phyloP scores from a whole-genome alignment of 768 basidiomycete genomes.

The Rhodotorula kratochvilovae region DNA sequence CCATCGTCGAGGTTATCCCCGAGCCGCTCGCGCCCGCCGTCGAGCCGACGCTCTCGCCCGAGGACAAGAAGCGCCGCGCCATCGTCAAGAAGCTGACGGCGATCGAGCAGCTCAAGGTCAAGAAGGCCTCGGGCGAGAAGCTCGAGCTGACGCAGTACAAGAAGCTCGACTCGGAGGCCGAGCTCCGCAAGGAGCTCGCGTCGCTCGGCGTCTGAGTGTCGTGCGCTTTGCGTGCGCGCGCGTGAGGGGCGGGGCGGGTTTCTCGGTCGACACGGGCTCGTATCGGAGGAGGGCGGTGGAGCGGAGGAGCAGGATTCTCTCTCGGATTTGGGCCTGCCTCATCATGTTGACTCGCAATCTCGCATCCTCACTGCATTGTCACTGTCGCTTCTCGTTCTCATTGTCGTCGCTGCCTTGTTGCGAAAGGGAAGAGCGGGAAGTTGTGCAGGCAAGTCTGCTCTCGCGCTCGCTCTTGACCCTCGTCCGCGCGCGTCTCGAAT shows the following conservation, averaged over 20 bases:
- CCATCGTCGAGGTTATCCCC: neutral
- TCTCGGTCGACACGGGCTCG: neutral
- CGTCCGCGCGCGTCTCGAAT: too few species aligned
- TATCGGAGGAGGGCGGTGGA: neutral
- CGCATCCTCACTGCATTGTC: neutral
- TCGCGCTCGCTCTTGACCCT: too few species aligned
- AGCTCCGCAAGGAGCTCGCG: constrained; percentile 34
- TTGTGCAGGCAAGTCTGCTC: too few species aligned
- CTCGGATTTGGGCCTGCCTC: neutral
- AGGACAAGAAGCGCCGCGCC: constrained; percentile 89
- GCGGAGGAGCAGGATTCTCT: neutral
- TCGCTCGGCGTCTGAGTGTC: constrained; percentile 16
- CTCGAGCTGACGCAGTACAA: constrained; percentile 91
- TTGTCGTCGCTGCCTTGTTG: too few species aligned
- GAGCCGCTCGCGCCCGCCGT: constrained; percentile 23
- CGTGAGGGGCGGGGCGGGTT: too few species aligned
- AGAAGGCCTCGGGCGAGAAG: constrained; percentile 78
- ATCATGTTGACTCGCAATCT: constrained; percentile 1
- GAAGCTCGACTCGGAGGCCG: constrained; percentile 63
- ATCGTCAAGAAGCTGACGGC: constrained; percentile 98
- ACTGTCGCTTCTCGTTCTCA: neutral
- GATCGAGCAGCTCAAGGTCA: constrained; percentile 96
- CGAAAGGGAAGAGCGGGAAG: too few species aligned
- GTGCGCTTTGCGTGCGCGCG: too few species aligned
- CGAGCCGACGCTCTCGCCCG: constrained; percentile 39